Base-by-base conservation (phyloP, 2,329 filamentous ascomycete genomes). In the Coccinonectria pachysandricola region DNA sequence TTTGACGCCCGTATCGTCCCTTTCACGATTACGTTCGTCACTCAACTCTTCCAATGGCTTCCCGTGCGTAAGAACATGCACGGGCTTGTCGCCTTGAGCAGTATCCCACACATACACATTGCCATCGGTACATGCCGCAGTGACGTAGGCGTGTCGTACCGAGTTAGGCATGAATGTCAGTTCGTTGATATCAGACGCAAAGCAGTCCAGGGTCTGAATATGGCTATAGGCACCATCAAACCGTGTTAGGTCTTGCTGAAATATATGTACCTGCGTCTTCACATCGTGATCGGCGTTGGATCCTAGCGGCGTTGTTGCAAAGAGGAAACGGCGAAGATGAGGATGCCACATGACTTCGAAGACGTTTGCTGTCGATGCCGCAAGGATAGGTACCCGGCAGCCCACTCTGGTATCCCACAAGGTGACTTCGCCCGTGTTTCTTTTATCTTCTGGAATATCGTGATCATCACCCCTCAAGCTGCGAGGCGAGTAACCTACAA, bases 261-360 rank as follows among this genome's bases (percentile, higher is more conserved):
- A 77, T 10, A 78, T 44, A 15, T 71, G 65, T 11, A 78, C 58
- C 43, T 78, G 74, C 0, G 72, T 77, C 13, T 55, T 54, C 6
- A 66, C 53, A 5, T 56, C 40, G 12, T 60, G 48, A 15, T 68
- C 60, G 4, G 59, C 43, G 17, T 59, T 56, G n/a, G 55, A 48
- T 8, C 62, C 61, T 7, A 53, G 56, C 0, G 69, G 68, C 0
- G 71, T 68, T 0, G 71, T 76, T 2, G 71, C 73, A 4, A 62
- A 70, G 5, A 71, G 53, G 37, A 78, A 78, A 12, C 58, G 56
- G 3, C 57, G 50, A 23, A 66, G 54, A 0, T 44, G 58, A 0
- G 74, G 73, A 40, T 79, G 74, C 74, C 74, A 79, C 0, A 62
- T 54, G 2, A 77, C 67, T 40, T 79, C 74, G 22, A 79, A 79